Conservation (phyloP, 371 early-diverging fungal genomes). For the Mucor mucedo region DNA sequence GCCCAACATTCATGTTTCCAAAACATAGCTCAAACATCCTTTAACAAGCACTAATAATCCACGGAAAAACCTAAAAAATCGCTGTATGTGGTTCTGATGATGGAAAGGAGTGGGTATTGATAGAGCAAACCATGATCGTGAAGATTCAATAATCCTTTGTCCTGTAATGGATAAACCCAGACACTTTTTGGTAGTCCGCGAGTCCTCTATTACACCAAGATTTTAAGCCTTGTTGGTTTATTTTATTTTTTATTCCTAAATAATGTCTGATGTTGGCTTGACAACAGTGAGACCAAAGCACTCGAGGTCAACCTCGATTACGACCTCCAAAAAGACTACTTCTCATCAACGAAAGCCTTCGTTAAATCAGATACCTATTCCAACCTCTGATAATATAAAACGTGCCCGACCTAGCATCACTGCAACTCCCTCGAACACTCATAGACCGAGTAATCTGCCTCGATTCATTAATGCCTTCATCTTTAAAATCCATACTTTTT, state of each 20-base stretch:
- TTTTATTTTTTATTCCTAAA: conserved; percentile 1
- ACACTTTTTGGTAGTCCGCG: too few species aligned
- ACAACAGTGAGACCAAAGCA: conserved; percentile 29
- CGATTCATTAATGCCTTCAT: conserved; percentile 17
- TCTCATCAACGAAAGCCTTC: conserved; percentile 36
- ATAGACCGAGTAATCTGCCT: not conserved
- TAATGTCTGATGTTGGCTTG: conserved; percentile 26
- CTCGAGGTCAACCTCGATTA: conserved; percentile 32
- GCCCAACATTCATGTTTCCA: too few species aligned
- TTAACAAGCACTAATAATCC: too few species aligned
- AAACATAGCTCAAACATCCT: too few species aligned
- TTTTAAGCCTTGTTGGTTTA: too few species aligned
- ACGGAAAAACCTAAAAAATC: too few species aligned
- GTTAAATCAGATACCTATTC: conserved; percentile 11
- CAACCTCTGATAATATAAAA: not conserved
- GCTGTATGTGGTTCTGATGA: too few species aligned
- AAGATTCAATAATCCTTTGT: too few species aligned
- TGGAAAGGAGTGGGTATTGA: too few species aligned
- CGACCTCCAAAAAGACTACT: conserved; percentile 26
- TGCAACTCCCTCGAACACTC: not conserved
- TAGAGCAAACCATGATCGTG: too few species aligned
- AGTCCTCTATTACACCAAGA: too few species aligned
- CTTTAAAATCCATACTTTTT: conserved; percentile 23
- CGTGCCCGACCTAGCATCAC: not conserved
- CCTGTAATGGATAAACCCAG: too few species aligned